Evolutionary conservation across 2,329 filamentous ascomycete species (phyloP).

Genomic region (Ceratocystiopsis sp.): DNA sequence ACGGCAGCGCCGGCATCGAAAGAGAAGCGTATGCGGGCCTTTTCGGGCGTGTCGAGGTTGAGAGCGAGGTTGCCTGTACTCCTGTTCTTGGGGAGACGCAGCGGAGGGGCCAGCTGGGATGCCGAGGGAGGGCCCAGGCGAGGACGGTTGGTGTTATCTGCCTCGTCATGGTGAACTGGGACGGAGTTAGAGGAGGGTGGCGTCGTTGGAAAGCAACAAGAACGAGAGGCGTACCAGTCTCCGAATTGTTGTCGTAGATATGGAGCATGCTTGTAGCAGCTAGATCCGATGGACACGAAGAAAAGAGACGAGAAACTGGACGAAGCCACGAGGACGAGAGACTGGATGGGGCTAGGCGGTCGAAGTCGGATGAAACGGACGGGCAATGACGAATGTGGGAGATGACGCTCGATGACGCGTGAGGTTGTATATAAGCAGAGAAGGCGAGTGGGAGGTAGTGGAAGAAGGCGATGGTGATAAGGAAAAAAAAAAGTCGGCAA

Average conservation of each 20-base stretch:
- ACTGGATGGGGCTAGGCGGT: too few relatives aligned
- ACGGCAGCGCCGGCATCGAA: slow-evolving; percentile 51
- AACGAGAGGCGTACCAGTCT: slow-evolving; percentile 21
- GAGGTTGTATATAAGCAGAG: too few relatives aligned
- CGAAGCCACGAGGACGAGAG: too few relatives aligned
- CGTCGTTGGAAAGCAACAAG: background rate
- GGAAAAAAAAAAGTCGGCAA: too few relatives aligned
- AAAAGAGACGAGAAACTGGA: too few relatives aligned
- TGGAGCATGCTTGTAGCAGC: slow-evolving; percentile 24
- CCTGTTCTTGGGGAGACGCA: slow-evolving; percentile 45
- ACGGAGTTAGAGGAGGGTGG: background rate
- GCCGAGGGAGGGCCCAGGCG: slow-evolving; percentile 14
- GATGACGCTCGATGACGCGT: too few relatives aligned
- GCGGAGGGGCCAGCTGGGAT: slow-evolving; percentile 27
- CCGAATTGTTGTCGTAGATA: slow-evolving; percentile 23
- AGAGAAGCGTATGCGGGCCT: slow-evolving; percentile 52
- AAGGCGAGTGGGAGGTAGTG: too few relatives aligned
- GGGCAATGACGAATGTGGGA: too few relatives aligned
- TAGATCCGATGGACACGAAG: background rate
- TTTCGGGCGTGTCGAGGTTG: slow-evolving; percentile 33
- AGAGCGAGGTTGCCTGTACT: slow-evolving; percentile 45
- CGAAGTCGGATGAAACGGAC: too few relatives aligned
- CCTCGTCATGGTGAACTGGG: slow-evolving; percentile 14
- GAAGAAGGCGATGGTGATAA: too few relatives aligned
- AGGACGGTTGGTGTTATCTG: slow-evolving; percentile 9